Percentiles rank a stretch among this genome's conserved stretches.
phyloP scores from a whole-genome alignment of 2,329 filamentous ascomycete species.

The Daldinia eschscholtzii region DNA sequence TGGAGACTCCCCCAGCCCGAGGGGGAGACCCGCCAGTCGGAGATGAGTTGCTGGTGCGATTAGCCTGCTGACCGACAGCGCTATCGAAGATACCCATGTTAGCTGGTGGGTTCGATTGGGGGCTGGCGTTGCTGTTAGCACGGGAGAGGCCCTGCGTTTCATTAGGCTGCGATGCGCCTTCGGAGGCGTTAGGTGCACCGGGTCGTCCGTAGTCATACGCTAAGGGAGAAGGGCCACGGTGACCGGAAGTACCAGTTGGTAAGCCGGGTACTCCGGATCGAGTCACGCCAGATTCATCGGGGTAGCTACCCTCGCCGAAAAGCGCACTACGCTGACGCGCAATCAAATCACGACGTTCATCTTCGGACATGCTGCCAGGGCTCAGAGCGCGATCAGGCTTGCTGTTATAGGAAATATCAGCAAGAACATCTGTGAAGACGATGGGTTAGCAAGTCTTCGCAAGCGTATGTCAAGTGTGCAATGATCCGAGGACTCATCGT shows the following conservation, averaged over 20 bases:
- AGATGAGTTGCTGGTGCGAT: conserved; percentile 86
- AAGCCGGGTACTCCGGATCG: conserved; percentile 76
- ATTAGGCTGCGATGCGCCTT: conserved; percentile 61
- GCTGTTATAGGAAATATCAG: conserved; percentile 63
- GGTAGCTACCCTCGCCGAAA: conserved; percentile 79
- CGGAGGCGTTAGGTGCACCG: conserved; percentile 56
- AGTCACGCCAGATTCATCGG: conserved; percentile 74
- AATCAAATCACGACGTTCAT: conserved; percentile 95
- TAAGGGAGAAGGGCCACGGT: conserved; percentile 83
- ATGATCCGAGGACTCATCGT: conserved; percentile 44
- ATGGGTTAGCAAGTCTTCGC: conserved; percentile 53
- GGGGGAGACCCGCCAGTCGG: conserved; percentile 83
- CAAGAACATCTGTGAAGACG: conserved; percentile 63
- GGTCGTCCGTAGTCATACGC: conserved; percentile 74
- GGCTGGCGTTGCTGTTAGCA: conserved; percentile 87
- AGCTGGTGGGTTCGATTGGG: conserved; percentile 73
- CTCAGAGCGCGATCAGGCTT: conserved; percentile 91
- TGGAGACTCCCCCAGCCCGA: conserved; percentile 70
- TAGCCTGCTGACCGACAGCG: conserved; percentile 72
- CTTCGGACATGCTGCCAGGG: conserved; percentile 88
- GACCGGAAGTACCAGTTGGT: conserved; percentile 71
- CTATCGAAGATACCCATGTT: conserved; percentile 73
- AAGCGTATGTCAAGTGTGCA: conserved; percentile 33
- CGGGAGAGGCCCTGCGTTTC: conserved; percentile 71
- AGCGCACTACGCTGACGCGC: conserved; percentile 94